Evolutionary conservation across 2,329 filamentous ascomycete genomes (phyloP), one percentile per base, ranked within the genome.

Genomic region (Escovopsis sp.): DNA sequence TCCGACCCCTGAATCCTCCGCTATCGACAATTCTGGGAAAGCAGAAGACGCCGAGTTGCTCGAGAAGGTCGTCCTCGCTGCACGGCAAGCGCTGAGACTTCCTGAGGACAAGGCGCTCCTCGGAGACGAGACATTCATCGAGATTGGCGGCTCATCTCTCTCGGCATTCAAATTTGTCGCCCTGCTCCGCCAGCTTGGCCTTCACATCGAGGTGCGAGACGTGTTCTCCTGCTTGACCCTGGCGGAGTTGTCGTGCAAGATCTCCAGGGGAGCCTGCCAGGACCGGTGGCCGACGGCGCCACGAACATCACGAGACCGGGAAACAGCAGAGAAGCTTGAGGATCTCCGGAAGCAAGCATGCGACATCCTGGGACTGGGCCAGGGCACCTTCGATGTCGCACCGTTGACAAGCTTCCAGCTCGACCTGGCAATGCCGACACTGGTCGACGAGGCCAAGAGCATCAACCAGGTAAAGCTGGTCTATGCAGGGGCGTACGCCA

Each of bases 321-420:
- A 12, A 9, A 14, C 16, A 9, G 13, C 27, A 30, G 13, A 30
- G 16, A 30, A 30, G 27, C 27, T 30, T 8, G 27, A 4, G 13
- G 27, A 30, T n/a, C 27, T 30, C 15, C 27, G 13, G 9, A n/a
- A 17, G 2, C 27, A 30, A n/a, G 27, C 27, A 9, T 14, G 27
- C 27, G 15, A 5, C 13, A n/a, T 30, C 4, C 23, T 37, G 9
- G 35, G 25, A 2, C 14, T 39, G 5, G 9, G 23, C 5, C 21
- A 26, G 3, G 18, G 28, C 0, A 33, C 15, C 4, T 39, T 39
- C 5, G 29, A 39, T 12, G 19, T 39, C 17, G 30, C 34, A 3
- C 37, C 37, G 5, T 18, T 39, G 30, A 36, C 37, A 8, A 39
- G 34, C 13, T 33, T 39, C 17, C 37, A 39, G 23, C 34, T 39